Conservation (phyloP, 108 stramenopile genomes). For the Nitzschia sp. region DNA sequence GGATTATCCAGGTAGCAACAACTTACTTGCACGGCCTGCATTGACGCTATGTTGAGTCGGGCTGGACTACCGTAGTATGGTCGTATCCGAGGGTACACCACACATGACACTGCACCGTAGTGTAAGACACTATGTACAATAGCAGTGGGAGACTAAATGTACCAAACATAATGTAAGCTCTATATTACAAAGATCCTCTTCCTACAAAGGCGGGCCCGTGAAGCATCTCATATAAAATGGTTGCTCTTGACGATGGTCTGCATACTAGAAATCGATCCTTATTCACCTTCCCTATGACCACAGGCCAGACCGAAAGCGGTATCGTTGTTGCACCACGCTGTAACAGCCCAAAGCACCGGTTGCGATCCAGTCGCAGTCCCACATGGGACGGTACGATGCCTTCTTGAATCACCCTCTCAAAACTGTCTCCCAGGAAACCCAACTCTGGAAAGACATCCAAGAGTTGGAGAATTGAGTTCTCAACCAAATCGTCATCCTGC, state of each 20-base stretch:
- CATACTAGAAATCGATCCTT: not conserved
- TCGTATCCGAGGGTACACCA: no score
- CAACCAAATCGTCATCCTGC: not conserved
- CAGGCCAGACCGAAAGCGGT: not conserved
- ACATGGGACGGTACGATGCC: not conserved
- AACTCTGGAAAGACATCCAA: not conserved
- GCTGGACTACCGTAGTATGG: no score
- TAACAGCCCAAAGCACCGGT: not conserved
- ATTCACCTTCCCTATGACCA: not conserved
- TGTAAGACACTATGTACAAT: no score
- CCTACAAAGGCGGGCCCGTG: not conserved
- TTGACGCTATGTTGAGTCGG: no score
- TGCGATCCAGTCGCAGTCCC: not conserved
- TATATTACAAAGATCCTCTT: not conserved
- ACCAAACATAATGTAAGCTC: no score
- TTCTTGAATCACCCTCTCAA: not conserved
- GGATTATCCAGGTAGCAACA: no score
- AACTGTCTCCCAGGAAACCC: not conserved
- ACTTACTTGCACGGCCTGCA: no score
- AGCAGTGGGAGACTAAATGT: no score
- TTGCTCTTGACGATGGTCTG: not conserved
- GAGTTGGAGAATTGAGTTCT: not conserved
- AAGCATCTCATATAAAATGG: not conserved
- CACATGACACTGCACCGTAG: no score
- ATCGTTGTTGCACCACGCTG: not conserved